A percentile compares a stretch with the other conserved stretches of the same genome.
Conservation (phyloP, 345 rosid genomes). For the Erodium maritimum region DNA sequence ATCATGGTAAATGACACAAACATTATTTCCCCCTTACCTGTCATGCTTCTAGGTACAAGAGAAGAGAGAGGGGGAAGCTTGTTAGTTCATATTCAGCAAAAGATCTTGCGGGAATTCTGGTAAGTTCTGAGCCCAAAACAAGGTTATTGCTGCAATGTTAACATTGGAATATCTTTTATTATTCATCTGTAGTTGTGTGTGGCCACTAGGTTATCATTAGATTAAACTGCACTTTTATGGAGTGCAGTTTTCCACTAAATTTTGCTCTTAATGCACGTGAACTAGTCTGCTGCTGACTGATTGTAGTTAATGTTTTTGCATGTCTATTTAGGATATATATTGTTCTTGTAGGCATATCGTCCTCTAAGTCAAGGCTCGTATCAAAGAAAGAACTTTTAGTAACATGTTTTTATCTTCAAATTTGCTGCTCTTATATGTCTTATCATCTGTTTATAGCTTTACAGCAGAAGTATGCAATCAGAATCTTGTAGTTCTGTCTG, state of each 20-base stretch:
- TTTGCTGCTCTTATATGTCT: background rate
- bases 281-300: background rate
- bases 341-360: no score
- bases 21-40: background rate
- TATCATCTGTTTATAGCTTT: background rate
- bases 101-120: slow-evolving; percentile 92
- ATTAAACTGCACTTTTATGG: no score
- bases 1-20: background rate
- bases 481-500: background rate
- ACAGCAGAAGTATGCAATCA: background rate
- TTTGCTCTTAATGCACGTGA: background rate
- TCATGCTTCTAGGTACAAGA: slow-evolving; percentile 40
- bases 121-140: slow-evolving; percentile 24
- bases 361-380: background rate
- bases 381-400: background rate
- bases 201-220: background rate
- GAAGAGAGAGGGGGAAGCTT: slow-evolving; percentile 83
- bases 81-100: slow-evolving; percentile 65
- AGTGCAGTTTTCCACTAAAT: no score
- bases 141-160: background rate
- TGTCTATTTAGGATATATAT: no score
- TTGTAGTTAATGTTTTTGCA: background rate
- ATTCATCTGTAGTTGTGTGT: background rate
- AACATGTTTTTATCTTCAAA: background rate
- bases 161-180: background rate